Evolutionary conservation across 208 protist genomes (phyloP), one percentile per base, ranked within the genome.

Genomic region (Trypanosoma scelopori): DNA sequence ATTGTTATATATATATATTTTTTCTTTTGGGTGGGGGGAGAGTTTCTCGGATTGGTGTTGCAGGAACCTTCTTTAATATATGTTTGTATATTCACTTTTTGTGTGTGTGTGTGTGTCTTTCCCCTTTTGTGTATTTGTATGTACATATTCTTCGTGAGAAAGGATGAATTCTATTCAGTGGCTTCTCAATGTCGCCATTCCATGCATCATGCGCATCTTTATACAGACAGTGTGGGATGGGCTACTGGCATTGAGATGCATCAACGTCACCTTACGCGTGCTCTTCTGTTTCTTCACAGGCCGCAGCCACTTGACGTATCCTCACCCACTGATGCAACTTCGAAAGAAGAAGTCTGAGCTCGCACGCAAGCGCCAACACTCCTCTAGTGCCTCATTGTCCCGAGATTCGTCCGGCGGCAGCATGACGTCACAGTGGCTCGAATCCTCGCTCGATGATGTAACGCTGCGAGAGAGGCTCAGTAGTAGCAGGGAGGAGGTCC

Each of bases 291-390:
- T 95, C 64, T 50, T 92, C 32, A 75, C 71, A 18, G 84, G 89
- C 1, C 60, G 84, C 49, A 95, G 89, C 53, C 89, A 95, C 62
- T 69, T 81, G 12, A 25, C 49, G n/a, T 95, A 81, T 61, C 89
- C 89, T 0, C 64, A 83, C 0, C 71, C 61, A 1, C 48, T 66
- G 25, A 55, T 25, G 15, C 23, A 70, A 22, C 65, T 81, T 3
- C 48, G 32, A n/a, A 57, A 47, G 20, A 69, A 59, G 42, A 85
- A 73, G 28, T 53, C 59, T 12, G 47, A 56, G 46, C 23, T 62
- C 0, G 69, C 52, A 18, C 60, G 51, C 7, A 4, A 35, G 18
- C 52, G 55, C 20, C 53, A 46, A 11, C 23, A 22, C 30, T 20
- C 7, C n/a, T 20, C 7, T 20, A 1, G 18, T 0, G 42, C n/a